Evolutionary conservation across 164 flowering plant genomes (phyloP).

Genomic region (Platanus orientalis): DNA sequence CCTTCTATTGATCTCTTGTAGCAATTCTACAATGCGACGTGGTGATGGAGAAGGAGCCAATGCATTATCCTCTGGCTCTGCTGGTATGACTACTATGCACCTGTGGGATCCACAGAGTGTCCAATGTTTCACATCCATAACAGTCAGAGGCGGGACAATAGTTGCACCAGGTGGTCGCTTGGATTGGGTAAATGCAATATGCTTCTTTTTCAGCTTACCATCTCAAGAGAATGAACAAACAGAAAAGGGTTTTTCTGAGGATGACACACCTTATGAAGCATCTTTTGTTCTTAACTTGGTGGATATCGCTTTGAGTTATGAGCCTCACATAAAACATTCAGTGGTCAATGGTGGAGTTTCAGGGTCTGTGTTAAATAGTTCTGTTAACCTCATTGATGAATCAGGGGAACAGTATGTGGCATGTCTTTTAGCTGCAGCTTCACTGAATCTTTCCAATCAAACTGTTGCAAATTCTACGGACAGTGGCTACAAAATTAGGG

Average conservation of each 20-base stretch:
- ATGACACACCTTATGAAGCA: slow-evolving; percentile 21
- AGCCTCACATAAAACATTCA: slow-evolving; percentile 43
- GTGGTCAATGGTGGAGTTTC: slow-evolving; percentile 13
- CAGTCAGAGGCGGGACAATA: slow-evolving; percentile 69
- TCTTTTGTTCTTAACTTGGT: slow-evolving; percentile 70
- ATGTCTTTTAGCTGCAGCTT: slow-evolving; percentile 78
- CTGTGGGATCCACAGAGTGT: slow-evolving; percentile 49
- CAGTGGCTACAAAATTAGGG: slow-evolving; percentile 50
- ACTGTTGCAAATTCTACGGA: slow-evolving; percentile 22
- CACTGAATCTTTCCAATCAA: slow-evolving; percentile 49
- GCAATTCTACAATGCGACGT: slow-evolving; percentile 65
- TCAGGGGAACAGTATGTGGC: slow-evolving; percentile 40
- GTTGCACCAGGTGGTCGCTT: slow-evolving; percentile 83
- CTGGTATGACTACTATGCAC: slow-evolving; percentile 65
- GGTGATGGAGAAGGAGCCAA: slow-evolving; percentile 96
- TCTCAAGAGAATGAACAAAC: slow-evolving; percentile 34
- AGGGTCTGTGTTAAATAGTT: slow-evolving; percentile 20
- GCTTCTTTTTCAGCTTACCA: slow-evolving; percentile 53
- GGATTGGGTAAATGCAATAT: slow-evolving; percentile 72
- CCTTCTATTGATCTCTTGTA: slow-evolving; percentile 70
- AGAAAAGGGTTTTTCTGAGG: slow-evolving; percentile 23
- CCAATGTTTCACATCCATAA: slow-evolving; percentile 42
- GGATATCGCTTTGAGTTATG: slow-evolving; percentile 86
- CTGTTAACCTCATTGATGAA: slow-evolving; percentile 23
- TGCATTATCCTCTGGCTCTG: slow-evolving; percentile 62